phyloP scores from a whole-genome alignment of 192 early-diverging fungal species.

The Backusella liffmaniae region DNA sequence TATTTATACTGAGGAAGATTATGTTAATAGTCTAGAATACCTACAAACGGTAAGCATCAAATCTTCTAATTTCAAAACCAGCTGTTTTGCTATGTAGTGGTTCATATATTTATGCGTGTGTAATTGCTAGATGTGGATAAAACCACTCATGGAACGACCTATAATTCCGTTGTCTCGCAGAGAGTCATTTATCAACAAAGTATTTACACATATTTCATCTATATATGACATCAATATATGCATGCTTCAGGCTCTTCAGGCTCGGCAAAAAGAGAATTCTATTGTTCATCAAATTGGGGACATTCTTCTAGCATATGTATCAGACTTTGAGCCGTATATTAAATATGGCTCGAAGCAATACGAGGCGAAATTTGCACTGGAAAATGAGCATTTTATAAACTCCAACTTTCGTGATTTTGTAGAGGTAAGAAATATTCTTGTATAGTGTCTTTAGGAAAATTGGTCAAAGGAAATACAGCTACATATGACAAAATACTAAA shows the following conservation, averaged over 20 bases:
- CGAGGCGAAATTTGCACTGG: constrained; percentile 79
- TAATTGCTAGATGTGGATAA: constrained; percentile 58
- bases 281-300: constrained; percentile 76
- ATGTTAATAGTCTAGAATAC: constrained; percentile 72
- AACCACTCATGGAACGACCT: constrained; percentile 59
- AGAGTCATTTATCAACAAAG: constrained; percentile 72
- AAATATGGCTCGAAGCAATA: constrained; percentile 86
- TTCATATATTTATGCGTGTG: not conserved
- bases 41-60: constrained; percentile 54
- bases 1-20: constrained; percentile 77
- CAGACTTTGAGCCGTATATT: constrained; percentile 72
- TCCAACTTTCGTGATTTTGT: constrained; percentile 70
- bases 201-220: constrained; percentile 73
- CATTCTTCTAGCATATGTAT: constrained; percentile 58
- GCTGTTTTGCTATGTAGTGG: not conserved
- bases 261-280: constrained; percentile 56
- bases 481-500: not conserved
- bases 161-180: constrained; percentile 65
- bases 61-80: not conserved
- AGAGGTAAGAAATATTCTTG: constrained; percentile 48
- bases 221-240: constrained; percentile 56
- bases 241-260: constrained; percentile 49
- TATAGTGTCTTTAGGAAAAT: constrained; percentile 18
- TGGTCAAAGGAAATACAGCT: constrained; percentile 1
- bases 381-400: constrained; percentile 73